Evolutionary conservation across 2,329 filamentous ascomycete genomes (phyloP).

Genomic region (Fusarium sp.): DNA sequence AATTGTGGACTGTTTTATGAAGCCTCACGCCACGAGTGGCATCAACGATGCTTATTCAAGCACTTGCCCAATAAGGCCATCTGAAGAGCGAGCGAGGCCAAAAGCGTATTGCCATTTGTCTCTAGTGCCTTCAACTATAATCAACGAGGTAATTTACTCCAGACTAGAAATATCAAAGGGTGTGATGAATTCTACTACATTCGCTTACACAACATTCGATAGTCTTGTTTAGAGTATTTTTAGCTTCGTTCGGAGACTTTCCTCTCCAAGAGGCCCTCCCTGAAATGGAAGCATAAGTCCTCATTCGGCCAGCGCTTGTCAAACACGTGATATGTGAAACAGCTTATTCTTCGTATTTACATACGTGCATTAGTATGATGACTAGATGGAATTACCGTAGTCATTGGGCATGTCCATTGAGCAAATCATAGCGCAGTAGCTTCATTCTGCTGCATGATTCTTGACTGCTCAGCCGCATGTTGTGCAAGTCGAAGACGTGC

Average conservation of each 20-base stretch:
- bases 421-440: neutral
- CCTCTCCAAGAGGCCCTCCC: too few species aligned
- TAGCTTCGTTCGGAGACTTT: neutral
- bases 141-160: neutral
- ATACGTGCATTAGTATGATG: neutral
- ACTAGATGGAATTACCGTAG: neutral
- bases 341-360: neutral
- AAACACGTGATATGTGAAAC: conserved; percentile 1
- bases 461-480: neutral
- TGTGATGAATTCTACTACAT: neutral
- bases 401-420: neutral
- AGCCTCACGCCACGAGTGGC: neutral
- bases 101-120: neutral
- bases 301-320: too few species aligned
- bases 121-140: neutral
- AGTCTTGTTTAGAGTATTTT: conserved; percentile 14
- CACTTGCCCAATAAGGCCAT: neutral
- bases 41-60: neutral
- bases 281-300: neutral
- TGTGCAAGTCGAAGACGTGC: neutral
- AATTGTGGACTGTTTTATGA: too few species aligned
- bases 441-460: neutral
- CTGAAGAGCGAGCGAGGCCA: neutral
- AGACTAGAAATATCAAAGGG: neutral
- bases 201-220: conserved; percentile 5